Evolutionary conservation across 2,329 filamentous ascomycete genomes (phyloP).

Genomic region (Sporothrix protearum): DNA sequence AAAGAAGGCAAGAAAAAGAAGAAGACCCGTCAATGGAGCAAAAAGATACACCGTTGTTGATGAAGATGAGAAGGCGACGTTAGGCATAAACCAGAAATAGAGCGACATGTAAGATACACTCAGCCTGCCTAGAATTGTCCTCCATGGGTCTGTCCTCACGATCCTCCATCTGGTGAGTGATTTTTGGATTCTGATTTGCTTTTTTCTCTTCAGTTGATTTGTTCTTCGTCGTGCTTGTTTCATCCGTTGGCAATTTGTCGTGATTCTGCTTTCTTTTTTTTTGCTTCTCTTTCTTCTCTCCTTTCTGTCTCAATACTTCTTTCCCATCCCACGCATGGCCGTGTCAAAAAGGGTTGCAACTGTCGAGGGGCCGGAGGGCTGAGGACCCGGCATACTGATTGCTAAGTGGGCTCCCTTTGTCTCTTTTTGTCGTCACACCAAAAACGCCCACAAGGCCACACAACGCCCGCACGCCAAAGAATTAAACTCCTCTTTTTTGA

Average conservation of each 20-base stretch:
- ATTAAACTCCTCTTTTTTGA: background rate
- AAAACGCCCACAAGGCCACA: background rate
- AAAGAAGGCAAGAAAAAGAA: background rate
- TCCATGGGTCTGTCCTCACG: background rate
- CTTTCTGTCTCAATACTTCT: background rate
- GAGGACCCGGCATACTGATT: background rate
- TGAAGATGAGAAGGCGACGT: background rate
- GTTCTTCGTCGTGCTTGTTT: background rate
- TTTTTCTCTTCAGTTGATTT: background rate
- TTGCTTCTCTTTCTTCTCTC: background rate
- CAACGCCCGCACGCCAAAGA: background rate
- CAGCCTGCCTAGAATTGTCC: background rate
- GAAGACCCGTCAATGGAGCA: background rate
- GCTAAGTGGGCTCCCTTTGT: background rate
- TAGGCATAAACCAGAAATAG: background rate
- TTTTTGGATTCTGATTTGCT: background rate
- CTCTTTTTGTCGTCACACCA: background rate
- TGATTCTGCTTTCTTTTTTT: background rate
- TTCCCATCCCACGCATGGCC: background rate
- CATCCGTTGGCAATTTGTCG: background rate
- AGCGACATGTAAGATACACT: background rate
- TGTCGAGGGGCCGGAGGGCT: background rate
- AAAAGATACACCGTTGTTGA: background rate
- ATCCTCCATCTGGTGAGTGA: background rate
- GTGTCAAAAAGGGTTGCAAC: background rate